phyloP scores from a whole-genome alignment of 306 rosid species.

The Cicer bijugum region DNA sequence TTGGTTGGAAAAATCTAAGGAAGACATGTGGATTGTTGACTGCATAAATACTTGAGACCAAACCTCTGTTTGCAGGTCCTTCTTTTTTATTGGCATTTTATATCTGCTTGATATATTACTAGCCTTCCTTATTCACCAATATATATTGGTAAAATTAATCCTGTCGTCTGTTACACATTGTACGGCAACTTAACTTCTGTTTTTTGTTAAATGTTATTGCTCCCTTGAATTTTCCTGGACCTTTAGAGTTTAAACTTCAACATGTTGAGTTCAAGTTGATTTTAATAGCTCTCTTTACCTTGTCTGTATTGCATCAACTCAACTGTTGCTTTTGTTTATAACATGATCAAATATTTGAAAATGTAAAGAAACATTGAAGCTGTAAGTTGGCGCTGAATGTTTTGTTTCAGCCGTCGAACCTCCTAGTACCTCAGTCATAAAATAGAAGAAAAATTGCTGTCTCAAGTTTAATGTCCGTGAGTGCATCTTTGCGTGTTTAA shows the following conservation, averaged over 20 bases:
- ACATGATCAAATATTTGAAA: not conserved
- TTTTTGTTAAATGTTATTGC: not conserved
- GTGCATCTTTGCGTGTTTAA: not conserved
- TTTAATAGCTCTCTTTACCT: not conserved
- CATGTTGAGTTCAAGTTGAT: conserved; percentile 5
- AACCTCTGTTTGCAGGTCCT: not conserved
- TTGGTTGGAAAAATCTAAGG: conserved; percentile 11
- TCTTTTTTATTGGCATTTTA: conserved; percentile 7
- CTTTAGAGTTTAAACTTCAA: not conserved
- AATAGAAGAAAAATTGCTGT: conserved; percentile 4
- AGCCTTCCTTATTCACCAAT: conserved; percentile 20
- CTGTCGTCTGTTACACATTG: not conserved
- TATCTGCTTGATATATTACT: conserved; percentile 5
- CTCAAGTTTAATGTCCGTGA: conserved; percentile 5
- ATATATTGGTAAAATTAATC: conserved; percentile 11
- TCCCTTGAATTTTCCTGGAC: not conserved
- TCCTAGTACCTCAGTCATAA: conserved; percentile 22
- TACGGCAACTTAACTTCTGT: not conserved
- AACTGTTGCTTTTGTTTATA: conserved; percentile 24
- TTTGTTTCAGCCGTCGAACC: conserved; percentile 7
- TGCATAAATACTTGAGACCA: conserved; percentile 18
- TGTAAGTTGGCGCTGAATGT: not conserved
- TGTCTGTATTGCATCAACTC: conserved; percentile 2
- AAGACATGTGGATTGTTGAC: conserved; percentile 11
- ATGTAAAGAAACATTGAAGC: not conserved